Base-by-base conservation (phyloP, 805 yeast genomes). In the Ogataea neopini region DNA sequence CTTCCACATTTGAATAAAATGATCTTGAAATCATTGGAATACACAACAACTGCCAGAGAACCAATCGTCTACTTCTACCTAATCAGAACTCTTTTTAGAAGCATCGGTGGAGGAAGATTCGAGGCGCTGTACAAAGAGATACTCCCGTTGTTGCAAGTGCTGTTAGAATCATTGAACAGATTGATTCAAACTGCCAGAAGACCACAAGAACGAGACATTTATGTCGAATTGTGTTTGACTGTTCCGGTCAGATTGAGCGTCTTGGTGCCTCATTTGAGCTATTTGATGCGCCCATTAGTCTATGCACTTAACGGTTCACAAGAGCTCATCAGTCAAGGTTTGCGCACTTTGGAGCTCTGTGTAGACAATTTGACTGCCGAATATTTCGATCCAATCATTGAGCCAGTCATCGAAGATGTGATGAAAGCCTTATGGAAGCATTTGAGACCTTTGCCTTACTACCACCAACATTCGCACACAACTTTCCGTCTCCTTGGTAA, bases 311-410 rank as follows among this genome's bases (percentile, higher is more conserved):
- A 87, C 61, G 96, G 96, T 0, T 77, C 89, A 0, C 96, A 84
- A 52, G 99, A 94, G 52, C 77, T 95, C 36, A 94, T 94, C 1
- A 83, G 91, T 40, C 99, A 94, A 66, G 99, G 99, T 39, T 71
- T 94, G 53, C 74, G 99, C 53, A 95, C 99, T 0, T 78, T 94
- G 48, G 99, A 94, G 62, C 74, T 94, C 6, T 94, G 99, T 63
- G 97, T 94, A 19, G 99, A 94, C 60, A 94, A 95, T 60, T 68
- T 94, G 51, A 95, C 98, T 0, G 96, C 98, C 0, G 96, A 91
- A 54, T 94, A 91, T 65, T 90, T 94, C 66, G 99, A 94, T 59
- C 98, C 99, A 2, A 91, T 94, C 62, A 83, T 94, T 50, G 97
- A 91, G 61, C 98, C 99, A 0, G 97, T 91, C 1, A 83, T 92